phyloP scores from a whole-genome alignment of 805 yeast genomes.

The Saccharomycopsis sp. region DNA sequence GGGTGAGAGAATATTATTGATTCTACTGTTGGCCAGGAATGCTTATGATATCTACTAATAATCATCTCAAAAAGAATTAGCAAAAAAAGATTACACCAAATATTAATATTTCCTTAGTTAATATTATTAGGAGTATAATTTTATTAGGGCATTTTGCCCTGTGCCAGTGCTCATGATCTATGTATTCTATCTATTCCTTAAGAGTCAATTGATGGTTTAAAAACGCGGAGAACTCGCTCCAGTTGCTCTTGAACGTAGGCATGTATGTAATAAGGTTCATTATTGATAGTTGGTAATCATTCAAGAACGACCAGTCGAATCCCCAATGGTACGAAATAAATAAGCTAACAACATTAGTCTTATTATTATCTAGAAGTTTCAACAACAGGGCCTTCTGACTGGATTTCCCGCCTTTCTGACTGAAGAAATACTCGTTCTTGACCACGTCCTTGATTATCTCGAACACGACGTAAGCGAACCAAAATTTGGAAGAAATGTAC shows the following conservation, averaged over 20 bases:
- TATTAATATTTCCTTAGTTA: too few species aligned
- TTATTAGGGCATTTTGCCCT: too few species aligned
- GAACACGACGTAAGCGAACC: conserved; percentile 16
- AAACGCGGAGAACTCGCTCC: conserved; percentile 7
- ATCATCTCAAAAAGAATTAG: too few species aligned
- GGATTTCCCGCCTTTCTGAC: background rate
- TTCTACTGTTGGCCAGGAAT: too few species aligned
- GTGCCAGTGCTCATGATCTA: conserved; percentile 24
- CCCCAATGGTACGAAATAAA: conserved; percentile 21
- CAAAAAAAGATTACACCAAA: too few species aligned
- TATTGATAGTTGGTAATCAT: conserved; percentile 17
- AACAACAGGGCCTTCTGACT: background rate
- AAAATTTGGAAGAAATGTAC: conserved; percentile 20
- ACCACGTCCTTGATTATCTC: conserved; percentile 6
- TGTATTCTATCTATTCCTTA: conserved; percentile 43
- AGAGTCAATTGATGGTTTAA: conserved; percentile 26
- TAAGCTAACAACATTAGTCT: conserved; percentile 8
- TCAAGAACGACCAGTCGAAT: conserved; percentile 16
- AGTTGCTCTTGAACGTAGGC: conserved; percentile 9
- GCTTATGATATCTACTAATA: too few species aligned
- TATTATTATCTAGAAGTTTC: conserved; percentile 7
- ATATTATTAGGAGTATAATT: too few species aligned
- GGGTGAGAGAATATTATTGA: too few species aligned
- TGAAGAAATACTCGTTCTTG: background rate
- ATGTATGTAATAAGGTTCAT: conserved; percentile 12